Conservation (phyloP, 164 flowering plant genomes). For the Vitis rupestris region DNA sequence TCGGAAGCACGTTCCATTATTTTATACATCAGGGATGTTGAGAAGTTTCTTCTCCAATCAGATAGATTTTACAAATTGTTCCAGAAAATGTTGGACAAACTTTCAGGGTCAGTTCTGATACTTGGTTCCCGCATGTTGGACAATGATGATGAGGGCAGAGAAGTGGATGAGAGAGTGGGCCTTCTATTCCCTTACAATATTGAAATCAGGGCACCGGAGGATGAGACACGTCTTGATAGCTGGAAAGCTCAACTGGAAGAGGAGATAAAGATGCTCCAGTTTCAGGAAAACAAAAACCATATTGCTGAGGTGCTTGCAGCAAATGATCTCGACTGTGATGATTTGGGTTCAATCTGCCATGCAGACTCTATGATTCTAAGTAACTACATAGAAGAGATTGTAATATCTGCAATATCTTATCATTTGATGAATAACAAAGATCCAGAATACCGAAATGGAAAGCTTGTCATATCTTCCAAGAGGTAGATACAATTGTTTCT, state of each 20-base stretch:
- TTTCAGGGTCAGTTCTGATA: slow-evolving; percentile 39
- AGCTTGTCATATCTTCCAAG: slow-evolving; percentile 39
- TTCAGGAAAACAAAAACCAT: slow-evolving; percentile 50
- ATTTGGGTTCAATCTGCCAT: slow-evolving; percentile 41
- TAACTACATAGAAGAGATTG: slow-evolving; percentile 42
- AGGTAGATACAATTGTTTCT: slow-evolving; percentile 24
- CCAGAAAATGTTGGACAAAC: slow-evolving; percentile 32
- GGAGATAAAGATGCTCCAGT: slow-evolving; percentile 41
- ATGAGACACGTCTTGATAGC: slow-evolving; percentile 36
- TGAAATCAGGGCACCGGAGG: slow-evolving; percentile 44
- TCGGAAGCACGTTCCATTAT: slow-evolving; percentile 38
- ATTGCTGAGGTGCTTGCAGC: slow-evolving; percentile 49
- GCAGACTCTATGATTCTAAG: slow-evolving; percentile 42
- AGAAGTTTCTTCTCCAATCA: slow-evolving; percentile 39
- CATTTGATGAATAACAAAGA: slow-evolving; percentile 39
- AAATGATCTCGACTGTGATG: slow-evolving; percentile 52
- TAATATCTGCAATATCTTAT: slow-evolving; percentile 38
- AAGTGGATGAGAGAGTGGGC: slow-evolving; percentile 37
- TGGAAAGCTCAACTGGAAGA: slow-evolving; percentile 52
- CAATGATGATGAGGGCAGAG: slow-evolving; percentile 27
- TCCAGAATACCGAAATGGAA: slow-evolving; percentile 53
- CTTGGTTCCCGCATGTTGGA: slow-evolving; percentile 43
- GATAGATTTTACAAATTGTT: slow-evolving; percentile 37
- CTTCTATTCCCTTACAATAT: slow-evolving; percentile 43
- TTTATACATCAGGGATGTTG: slow-evolving; percentile 45